Percentiles rank a stretch among this genome's conserved stretches.
Conservation (phyloP, 2,329 filamentous ascomycete species). For the Monilinia vaccinii-corymbosi region DNA sequence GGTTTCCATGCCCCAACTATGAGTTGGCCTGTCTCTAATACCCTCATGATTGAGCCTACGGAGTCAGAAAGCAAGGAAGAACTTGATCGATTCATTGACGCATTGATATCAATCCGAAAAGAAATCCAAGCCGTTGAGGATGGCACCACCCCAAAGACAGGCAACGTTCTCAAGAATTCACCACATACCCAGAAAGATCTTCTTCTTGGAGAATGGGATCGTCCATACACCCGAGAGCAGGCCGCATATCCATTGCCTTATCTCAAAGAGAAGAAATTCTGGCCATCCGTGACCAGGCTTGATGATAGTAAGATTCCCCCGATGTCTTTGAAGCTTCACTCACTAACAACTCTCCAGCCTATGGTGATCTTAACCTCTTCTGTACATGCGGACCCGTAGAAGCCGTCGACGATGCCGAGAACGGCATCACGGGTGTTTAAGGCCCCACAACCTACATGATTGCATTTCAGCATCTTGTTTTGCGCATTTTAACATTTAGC, state of each 20-base stretch:
- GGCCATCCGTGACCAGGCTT: slow-evolving; percentile 78
- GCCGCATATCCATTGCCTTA: slow-evolving; percentile 81
- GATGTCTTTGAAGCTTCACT: slow-evolving; percentile 9
- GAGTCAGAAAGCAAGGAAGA: slow-evolving; percentile 89
- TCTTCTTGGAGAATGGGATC: slow-evolving; percentile 66
- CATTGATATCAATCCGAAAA: slow-evolving; percentile 73
- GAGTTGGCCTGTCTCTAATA: slow-evolving; percentile 92
- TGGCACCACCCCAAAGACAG: slow-evolving; percentile 62
- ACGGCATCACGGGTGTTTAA: slow-evolving; percentile 21
- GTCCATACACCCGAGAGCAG: slow-evolving; percentile 71
- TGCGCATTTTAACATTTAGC: slow-evolving; percentile 8
- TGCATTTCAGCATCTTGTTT: neutral
- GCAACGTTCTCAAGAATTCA: slow-evolving; percentile 81
- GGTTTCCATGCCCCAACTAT: slow-evolving; percentile 97
- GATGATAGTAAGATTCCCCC: slow-evolving; percentile 63
- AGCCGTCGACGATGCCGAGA: slow-evolving; percentile 52
- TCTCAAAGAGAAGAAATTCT: slow-evolving; percentile 94
- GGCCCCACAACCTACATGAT: slow-evolving; percentile 22
- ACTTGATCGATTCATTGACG: slow-evolving; percentile 87
- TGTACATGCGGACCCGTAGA: slow-evolving; percentile 88
- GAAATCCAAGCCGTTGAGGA: slow-evolving; percentile 82
- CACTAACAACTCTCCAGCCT: slow-evolving; percentile 44
- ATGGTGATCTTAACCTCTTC: slow-evolving; percentile 87
- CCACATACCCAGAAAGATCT: slow-evolving; percentile 82
- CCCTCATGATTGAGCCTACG: slow-evolving; percentile 96